Conservation (phyloP, 2,329 filamentous ascomycete species). For the Alternaria sp. region DNA sequence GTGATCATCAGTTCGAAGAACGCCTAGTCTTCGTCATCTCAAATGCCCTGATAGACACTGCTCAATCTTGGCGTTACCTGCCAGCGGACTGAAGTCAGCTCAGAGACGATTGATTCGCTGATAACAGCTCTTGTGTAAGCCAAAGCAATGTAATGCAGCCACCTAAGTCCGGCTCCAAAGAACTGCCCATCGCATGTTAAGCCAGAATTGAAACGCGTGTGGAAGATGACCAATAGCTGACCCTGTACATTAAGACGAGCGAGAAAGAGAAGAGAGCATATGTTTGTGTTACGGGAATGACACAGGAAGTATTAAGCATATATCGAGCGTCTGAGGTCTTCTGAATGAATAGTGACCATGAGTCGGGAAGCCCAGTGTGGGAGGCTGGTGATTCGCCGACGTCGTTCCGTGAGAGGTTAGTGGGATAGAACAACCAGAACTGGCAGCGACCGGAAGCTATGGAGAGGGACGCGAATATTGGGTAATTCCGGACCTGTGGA, state of each 20-base stretch:
- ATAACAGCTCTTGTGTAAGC: no score
- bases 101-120: no score
- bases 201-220: not conserved
- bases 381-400: not conserved
- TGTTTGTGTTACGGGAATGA: not conserved
- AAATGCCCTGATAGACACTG: no score
- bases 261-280: not conserved
- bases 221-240: not conserved
- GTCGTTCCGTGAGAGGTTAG: not conserved
- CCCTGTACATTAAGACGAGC: not conserved
- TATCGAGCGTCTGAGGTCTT: not conserved
- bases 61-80: no score
- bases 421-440: not conserved
- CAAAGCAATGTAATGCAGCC: no score
- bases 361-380: not conserved
- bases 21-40: not conserved
- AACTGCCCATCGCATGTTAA: not conserved
- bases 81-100: no score
- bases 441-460: not conserved
- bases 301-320: not conserved
- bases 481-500: not conserved
- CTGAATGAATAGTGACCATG: not conserved
- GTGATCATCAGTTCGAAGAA: not conserved
- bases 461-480: not conserved
- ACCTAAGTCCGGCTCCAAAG: no score